A percentile compares a stretch with the other conserved stretches of the same genome.
Evolutionary conservation across 768 basidiomycete genomes (phyloP).

Genomic region (Suillus brevipes): DNA sequence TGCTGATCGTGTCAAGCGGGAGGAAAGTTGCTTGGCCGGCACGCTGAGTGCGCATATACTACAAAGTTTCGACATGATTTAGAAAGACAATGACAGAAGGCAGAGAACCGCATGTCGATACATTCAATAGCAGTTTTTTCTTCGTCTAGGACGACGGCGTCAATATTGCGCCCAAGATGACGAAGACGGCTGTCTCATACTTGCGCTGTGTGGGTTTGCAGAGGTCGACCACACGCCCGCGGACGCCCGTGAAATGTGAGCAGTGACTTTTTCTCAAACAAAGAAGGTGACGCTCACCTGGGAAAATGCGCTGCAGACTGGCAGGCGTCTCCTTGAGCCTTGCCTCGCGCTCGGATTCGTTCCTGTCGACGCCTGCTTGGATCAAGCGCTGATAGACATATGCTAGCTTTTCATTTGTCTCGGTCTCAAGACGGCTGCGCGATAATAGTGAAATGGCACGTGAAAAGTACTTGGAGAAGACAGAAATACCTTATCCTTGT

Average conservation of each 20-base stretch:
- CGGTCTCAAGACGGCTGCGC: conserved; percentile 81
- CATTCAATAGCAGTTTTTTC: too few species aligned
- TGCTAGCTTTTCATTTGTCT: conserved; percentile 89
- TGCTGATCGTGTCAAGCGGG: too few species aligned
- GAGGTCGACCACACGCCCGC: conserved; percentile 89
- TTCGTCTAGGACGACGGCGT: conserved; percentile 54
- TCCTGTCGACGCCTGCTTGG: conserved; percentile 86
- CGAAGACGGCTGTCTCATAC: conserved; percentile 45
- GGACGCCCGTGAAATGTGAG: conserved; percentile 59
- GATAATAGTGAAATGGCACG: not conserved
- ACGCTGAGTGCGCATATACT: too few species aligned
- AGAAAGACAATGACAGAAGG: too few species aligned
- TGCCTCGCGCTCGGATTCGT: conserved; percentile 81
- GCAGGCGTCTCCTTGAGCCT: conserved; percentile 84
- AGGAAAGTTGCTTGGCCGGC: too few species aligned
- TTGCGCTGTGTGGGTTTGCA: conserved; percentile 93
- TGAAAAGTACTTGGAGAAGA: not conserved
- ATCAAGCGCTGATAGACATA: conserved; percentile 80
- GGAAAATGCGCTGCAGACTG: conserved; percentile 86
- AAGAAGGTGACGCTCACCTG: conserved; percentile 47
- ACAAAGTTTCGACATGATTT: too few species aligned
- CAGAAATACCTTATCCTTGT: conserved; percentile 68
- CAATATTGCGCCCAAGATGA: conserved; percentile 92
- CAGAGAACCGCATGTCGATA: too few species aligned
- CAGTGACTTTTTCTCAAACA: conserved; percentile 1